These are phyloP conservation scores for Tolypocladium tundrense DNA, from an alignment of 2,329 filamentous ascomycete genomes.

Conservation along the genomic window DNA sequence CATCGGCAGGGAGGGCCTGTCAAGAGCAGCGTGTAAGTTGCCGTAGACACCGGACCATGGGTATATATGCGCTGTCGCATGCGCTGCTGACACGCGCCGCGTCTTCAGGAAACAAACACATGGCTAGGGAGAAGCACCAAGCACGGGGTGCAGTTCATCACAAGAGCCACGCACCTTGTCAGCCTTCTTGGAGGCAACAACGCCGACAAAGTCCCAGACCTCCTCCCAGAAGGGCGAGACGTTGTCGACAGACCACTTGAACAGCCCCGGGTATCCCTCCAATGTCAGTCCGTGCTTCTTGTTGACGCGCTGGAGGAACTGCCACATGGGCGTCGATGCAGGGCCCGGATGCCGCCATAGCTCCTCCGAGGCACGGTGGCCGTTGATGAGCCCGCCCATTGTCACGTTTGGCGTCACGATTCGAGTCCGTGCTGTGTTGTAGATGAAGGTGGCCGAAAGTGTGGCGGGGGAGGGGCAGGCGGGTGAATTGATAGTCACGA, in stretches of 20 bases:
- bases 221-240: slow-evolving; percentile 73
- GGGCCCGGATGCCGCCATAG: slow-evolving; percentile 66
- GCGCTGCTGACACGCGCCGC: not conserved
- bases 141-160: not conserved
- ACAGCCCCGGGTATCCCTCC: slow-evolving; percentile 61
- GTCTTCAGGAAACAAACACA: not conserved
- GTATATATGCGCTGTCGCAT: not conserved
- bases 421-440: not conserved
- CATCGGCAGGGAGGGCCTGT: slow-evolving; percentile 57
- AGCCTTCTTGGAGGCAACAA: slow-evolving; percentile 57
- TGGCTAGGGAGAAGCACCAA: not conserved
- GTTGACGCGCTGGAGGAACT: slow-evolving; percentile 61
- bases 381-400: slow-evolving; percentile 8
- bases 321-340: slow-evolving; percentile 57
- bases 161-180: slow-evolving; percentile 34
- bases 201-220: slow-evolving; percentile 72
- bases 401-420: not conserved
- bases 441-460: not conserved
- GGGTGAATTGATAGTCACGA: not conserved
- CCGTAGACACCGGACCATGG: not conserved
- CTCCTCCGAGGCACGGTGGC: slow-evolving; percentile 23
- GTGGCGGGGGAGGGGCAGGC: slow-evolving; percentile 5
- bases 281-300: slow-evolving; percentile 54
- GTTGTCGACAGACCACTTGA: slow-evolving; percentile 75
- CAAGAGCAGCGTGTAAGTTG: not conserved